phyloP scores from a whole-genome alignment of 495 filamentous ascomycete species.

The Penicillium roqueforti region DNA sequence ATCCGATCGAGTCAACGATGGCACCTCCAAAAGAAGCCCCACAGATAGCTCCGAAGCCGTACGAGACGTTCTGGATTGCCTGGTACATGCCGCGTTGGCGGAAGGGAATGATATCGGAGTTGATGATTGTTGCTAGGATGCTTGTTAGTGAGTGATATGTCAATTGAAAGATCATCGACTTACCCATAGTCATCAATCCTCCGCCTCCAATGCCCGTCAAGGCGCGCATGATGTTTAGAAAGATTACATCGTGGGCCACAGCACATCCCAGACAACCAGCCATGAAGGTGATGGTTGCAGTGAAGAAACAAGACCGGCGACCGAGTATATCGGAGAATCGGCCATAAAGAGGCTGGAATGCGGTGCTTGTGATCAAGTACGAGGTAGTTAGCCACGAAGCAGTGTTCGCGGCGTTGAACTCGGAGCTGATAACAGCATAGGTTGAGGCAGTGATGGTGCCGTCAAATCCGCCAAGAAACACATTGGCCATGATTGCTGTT shows the following conservation, averaged over 20 bases:
- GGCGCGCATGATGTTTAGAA: conserved; percentile 75
- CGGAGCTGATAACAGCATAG: conserved; percentile 63
- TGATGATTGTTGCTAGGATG: conserved; percentile 55
- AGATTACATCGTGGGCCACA: conserved; percentile 48
- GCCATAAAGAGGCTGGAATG: conserved; percentile 54
- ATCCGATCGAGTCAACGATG: conserved; percentile 62
- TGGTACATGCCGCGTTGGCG: conserved; percentile 62
- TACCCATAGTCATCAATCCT: conserved; percentile 59
- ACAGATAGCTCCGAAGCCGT: conserved; percentile 61
- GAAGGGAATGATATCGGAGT: conserved; percentile 63
- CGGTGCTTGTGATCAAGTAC: conserved; percentile 58
- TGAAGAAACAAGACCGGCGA: conserved; percentile 39
- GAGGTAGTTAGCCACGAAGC: conserved; percentile 65
- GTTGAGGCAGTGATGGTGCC: conserved; percentile 64
- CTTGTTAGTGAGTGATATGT: not conserved
- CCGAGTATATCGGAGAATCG: conserved; percentile 46
- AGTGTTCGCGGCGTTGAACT: conserved; percentile 59
- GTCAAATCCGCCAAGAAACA: conserved; percentile 63
- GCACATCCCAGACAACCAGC: conserved; percentile 46
- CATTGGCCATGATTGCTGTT: conserved; percentile 58
- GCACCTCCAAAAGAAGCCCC: conserved; percentile 64
- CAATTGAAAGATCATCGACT: conserved; percentile 10
- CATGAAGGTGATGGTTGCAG: conserved; percentile 42
- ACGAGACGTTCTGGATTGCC: conserved; percentile 56
- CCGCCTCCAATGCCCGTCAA: conserved; percentile 65